A percentile compares a stretch with the other conserved stretches of the same genome.
Conservation (phyloP, 495 filamentous ascomycete species). For the Friedmanniomyces simplex region DNA sequence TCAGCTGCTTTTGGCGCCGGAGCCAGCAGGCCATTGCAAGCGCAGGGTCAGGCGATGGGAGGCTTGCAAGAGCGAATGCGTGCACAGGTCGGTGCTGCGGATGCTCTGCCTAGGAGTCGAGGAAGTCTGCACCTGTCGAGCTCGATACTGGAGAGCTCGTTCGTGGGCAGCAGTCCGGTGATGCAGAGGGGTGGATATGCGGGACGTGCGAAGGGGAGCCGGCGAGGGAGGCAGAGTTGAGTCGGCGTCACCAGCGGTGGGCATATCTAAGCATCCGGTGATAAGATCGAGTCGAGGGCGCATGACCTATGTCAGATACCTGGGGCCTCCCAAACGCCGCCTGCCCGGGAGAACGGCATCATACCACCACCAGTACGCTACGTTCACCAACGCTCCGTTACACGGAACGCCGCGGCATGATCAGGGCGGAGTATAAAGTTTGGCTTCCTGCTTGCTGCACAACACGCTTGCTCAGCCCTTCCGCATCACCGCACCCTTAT, state of each 20-base stretch:
- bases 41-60: background rate
- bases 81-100: slow-evolving; percentile 5
- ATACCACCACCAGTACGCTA: background rate
- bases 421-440: background rate
- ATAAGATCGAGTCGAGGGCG: background rate
- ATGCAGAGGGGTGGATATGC: slow-evolving; percentile 9
- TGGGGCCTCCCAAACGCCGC: too few relatives aligned
- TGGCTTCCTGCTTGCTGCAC: background rate
- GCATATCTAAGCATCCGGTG: background rate
- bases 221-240: slow-evolving; percentile 6
- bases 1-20: background rate
- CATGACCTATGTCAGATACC: background rate
- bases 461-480: background rate
- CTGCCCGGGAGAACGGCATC: background rate
- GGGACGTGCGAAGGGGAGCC: background rate
- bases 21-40: background rate
- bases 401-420: background rate
- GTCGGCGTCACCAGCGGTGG: background rate
- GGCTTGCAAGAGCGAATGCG: slow-evolving; percentile 14
- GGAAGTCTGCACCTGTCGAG: slow-evolving; percentile 19
- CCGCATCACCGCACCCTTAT: background rate
- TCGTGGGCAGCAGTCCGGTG: slow-evolving; percentile 22
- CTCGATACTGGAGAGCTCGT: slow-evolving; percentile 23
- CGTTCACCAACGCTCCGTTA: background rate
- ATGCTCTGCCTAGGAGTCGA: slow-evolving; percentile 15